Conservation (phyloP, 192 early-diverging fungal species). For the Mortierella claussenii region DNA sequence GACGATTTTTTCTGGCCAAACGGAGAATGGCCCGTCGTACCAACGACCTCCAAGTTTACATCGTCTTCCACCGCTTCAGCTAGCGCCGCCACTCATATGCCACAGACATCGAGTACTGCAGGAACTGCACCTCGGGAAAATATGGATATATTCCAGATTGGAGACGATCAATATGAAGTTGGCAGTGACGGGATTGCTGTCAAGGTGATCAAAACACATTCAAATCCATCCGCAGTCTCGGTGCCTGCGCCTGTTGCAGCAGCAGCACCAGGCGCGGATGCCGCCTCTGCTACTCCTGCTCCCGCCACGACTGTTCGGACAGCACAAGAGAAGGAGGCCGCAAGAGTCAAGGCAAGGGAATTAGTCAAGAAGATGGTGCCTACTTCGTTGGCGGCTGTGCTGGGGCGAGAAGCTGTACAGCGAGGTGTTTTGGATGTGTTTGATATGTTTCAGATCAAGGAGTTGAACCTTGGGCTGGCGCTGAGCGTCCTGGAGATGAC, state of each 20-base stretch:
- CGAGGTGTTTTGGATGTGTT: slow-evolving; percentile 42
- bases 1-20: slow-evolving; percentile 48
- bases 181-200: slow-evolving; percentile 31
- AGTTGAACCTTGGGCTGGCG: slow-evolving; percentile 45
- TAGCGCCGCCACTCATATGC: too few species aligned
- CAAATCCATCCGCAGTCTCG: neutral
- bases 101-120: too few species aligned
- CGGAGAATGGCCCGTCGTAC: slow-evolving; percentile 34
- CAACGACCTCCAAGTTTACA: too few species aligned
- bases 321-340: slow-evolving; percentile 27
- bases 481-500: slow-evolving; percentile 45
- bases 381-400: slow-evolving; percentile 27
- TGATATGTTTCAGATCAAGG: slow-evolving; percentile 53
- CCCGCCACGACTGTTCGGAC: neutral
- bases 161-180: slow-evolving; percentile 23
- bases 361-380: slow-evolving; percentile 49
- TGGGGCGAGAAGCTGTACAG: slow-evolving; percentile 35
- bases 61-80: too few species aligned
- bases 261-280: neutral
- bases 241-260: neutral
- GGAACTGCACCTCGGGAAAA: neutral
- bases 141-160: slow-evolving; percentile 14
- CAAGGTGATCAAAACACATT: neutral
- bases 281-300: neutral
- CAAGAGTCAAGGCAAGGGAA: slow-evolving; percentile 39